Conservation (phyloP, 129 eudicot species). For the Helichrysum umbraculigerum region DNA sequence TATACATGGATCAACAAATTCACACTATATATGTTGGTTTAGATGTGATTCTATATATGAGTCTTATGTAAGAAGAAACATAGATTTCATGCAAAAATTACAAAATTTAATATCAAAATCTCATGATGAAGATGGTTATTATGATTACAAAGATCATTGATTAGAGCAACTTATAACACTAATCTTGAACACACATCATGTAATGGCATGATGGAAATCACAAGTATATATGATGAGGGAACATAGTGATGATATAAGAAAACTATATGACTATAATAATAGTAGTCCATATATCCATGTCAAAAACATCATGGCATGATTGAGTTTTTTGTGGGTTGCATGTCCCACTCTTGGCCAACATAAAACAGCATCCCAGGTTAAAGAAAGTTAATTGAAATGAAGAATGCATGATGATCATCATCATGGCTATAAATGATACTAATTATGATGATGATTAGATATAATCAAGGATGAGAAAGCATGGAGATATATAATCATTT, state of each 20-base stretch:
- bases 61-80: no score
- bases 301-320: conserved; percentile 37
- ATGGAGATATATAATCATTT: conserved; percentile 33
- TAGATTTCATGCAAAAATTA: no score
- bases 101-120: no score
- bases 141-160: conserved; percentile 24
- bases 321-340: conserved; percentile 35
- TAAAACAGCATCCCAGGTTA: conserved; percentile 50
- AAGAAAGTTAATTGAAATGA: conserved; percentile 31
- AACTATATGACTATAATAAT: conserved; percentile 31
- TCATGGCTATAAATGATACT: conserved; percentile 40
- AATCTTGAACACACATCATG: conserved; percentile 39
- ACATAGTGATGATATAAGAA: conserved; percentile 33
- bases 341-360: conserved; percentile 45
- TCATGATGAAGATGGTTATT: conserved; percentile 11
- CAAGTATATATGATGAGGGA: conserved; percentile 30
- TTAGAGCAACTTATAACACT: conserved; percentile 25
- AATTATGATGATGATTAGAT: conserved; percentile 42
- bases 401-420: conserved; percentile 35
- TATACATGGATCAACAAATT: no score
- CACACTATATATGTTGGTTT: no score
- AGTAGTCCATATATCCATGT: conserved; percentile 30
- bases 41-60: no score
- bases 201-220: conserved; percentile 29
- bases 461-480: conserved; percentile 42